Evolutionary conservation across 202 grass and related monocot species (phyloP), one percentile per base, ranked within the genome.

Genomic region (Miscanthus sacchariflorus): DNA sequence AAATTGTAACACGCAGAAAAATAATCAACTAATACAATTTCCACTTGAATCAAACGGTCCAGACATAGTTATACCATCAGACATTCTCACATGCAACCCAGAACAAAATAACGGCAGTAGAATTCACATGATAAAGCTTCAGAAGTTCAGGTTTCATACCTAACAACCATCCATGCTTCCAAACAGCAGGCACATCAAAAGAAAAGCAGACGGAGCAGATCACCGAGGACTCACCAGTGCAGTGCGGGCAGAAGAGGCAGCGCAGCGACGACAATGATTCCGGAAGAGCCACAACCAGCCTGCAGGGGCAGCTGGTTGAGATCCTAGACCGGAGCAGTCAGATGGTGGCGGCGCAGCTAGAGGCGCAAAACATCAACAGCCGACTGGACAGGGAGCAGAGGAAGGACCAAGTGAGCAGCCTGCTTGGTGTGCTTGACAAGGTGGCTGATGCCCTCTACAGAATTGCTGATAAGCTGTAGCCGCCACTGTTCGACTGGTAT

Each of bases 381-480:
- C 97, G 89, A 83, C 85, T 97, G 72, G 94, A 99, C 89, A 95
- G 97, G 90, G 97, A 97, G 66, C 91, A 99, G 79, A 97, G 91
- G 90, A 95, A 91, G 87, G 94, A 97, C 25, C 93, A 99, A 86
- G 87, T 88, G 18, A 83, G 83, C 56, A 88, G 88, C 91, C 83
- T 99, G 81, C 89, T 99, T 49, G 83, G 86, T 88, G 90, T 95
- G 70, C 90, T 99, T 74, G 87, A 90, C 77, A 97, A 92, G 83
- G 90, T 99, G 66, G 94, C 97, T 80, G 97, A 99, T 90, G 93
- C 91, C 23, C 94, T 97, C 38, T 82, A 90, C 85, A 99, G 85
- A 91, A 99, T 99, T 78, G 94, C 97, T 82, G 97, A 99, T 74
- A 97, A 97, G 86, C 76, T 99, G 74, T 99, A 99, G 88, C 76